These are phyloP conservation scores for Chlamydomonas sphaeroides DNA, from an alignment of 139 green algal genomes.

Conservation along the genomic window DNA sequence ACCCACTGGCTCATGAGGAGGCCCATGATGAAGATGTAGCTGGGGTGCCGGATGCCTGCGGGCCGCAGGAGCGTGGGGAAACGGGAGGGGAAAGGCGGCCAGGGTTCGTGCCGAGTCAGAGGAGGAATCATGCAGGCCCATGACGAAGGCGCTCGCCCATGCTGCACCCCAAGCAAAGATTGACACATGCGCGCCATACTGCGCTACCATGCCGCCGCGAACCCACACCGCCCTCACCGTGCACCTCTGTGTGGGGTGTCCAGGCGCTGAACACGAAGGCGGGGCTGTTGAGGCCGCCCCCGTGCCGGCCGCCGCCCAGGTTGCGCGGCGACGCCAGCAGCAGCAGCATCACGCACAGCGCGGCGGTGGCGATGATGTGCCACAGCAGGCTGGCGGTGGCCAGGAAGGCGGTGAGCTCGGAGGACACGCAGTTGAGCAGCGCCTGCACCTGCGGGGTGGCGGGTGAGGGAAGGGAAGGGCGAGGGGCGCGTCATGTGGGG, in stretches of 20 bases:
- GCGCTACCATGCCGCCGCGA: too few species aligned
- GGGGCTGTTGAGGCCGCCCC: conserved; percentile 37
- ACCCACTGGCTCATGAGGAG: conserved; percentile 64
- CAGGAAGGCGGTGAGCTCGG: conserved; percentile 25
- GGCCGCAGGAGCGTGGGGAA: too few species aligned
- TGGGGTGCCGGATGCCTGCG: conserved; percentile 11
- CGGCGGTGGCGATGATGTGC: conserved; percentile 57
- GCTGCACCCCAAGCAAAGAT: too few species aligned
- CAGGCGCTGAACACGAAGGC: conserved; percentile 60
- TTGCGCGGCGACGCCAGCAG: conserved; percentile 41
- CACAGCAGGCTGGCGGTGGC: conserved; percentile 56
- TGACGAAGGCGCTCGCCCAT: too few species aligned
- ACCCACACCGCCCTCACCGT: conserved; percentile 27
- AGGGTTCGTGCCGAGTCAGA: too few species aligned
- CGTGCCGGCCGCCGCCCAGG: too few species aligned
- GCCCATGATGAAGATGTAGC: conserved; percentile 50
- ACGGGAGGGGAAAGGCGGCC: too few species aligned
- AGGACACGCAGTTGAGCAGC: conserved; percentile 48
- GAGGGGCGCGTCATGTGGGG: too few species aligned
- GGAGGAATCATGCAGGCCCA: too few species aligned
- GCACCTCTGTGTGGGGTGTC: background rate
- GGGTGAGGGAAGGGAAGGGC: background rate
- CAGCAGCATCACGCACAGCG: conserved; percentile 53
- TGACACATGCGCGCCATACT: too few species aligned
- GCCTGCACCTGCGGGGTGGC: conserved; percentile 15